A percentile compares a stretch with the other conserved stretches of the same genome.
Evolutionary conservation across 169 alveolate genomes (phyloP).

Genomic region (Condylostoma magnum): DNA sequence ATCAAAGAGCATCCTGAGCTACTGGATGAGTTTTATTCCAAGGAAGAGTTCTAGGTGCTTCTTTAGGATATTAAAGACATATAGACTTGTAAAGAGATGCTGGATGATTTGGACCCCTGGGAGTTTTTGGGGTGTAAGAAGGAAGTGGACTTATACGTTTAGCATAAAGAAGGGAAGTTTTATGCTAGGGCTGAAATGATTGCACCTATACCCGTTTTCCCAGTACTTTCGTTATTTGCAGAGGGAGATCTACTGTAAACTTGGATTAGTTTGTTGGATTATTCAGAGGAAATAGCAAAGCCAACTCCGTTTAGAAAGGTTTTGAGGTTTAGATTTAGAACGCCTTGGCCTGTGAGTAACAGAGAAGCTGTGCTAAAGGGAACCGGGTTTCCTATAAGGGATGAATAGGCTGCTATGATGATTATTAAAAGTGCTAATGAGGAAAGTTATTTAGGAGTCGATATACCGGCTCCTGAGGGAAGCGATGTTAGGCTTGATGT

Average conservation of each 20-base stretch:
- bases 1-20: no score
- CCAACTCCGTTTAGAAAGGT: constrained; percentile 21
- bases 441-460: neutral
- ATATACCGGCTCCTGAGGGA: neutral
- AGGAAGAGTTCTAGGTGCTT: no score
- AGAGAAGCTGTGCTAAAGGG: constrained; percentile 3
- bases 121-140: no score
- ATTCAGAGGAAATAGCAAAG: neutral
- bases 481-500: neutral
- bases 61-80: no score
- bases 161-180: no score
- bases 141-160: no score
- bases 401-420: neutral
- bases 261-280: neutral
- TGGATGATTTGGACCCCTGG: no score
- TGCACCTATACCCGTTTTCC: no score
- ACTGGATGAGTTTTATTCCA: no score
- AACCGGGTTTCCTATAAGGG: neutral
- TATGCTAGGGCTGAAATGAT: no score
- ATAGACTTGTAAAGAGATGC: no score
- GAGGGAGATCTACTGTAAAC: neutral
- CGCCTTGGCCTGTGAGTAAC: constrained; percentile 25
- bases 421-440: constrained; percentile 10
- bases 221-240: constrained; percentile 9
- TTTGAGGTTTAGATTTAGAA: neutral